phyloP scores from a whole-genome alignment of 352 stramenopile genomes.

The Peronosclerospora sorghi region DNA sequence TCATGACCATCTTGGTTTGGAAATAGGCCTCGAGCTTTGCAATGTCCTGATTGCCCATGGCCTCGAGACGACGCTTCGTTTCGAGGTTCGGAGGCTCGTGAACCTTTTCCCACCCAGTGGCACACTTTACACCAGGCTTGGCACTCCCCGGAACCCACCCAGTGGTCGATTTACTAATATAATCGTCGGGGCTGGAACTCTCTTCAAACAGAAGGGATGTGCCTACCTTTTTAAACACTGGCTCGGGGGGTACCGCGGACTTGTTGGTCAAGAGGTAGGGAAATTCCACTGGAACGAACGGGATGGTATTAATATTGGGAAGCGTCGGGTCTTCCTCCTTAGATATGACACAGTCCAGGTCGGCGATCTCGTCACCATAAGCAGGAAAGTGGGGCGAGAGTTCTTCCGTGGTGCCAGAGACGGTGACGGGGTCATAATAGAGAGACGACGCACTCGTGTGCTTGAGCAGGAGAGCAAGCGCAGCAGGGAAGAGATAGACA shows the following conservation, averaged over 20 bases:
- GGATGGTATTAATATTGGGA: constrained; percentile 16
- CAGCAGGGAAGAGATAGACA: constrained; percentile 19
- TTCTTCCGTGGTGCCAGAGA: constrained; percentile 1
- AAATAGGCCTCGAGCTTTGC: constrained; percentile 17
- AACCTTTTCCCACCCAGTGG: constrained; percentile 17
- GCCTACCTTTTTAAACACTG: constrained; percentile 17
- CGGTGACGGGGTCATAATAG: constrained; percentile 8
- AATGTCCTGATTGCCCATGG: constrained; percentile 13
- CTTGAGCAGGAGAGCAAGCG: constrained; percentile 8
- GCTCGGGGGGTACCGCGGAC: constrained; percentile 6
- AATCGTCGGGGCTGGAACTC: constrained; percentile 9
- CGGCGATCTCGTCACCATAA: constrained; percentile 4
- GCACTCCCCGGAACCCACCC: not conserved
- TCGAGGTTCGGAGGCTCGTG: constrained; percentile 2
- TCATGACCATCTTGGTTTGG: constrained; percentile 16
- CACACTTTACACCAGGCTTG: constrained; percentile 4
- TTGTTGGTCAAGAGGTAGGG: constrained; percentile 9
- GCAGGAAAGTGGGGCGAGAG: constrained; percentile 6
- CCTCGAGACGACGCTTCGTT: constrained; percentile 14
- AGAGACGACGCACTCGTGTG: constrained; percentile 6
- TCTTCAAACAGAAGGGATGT: constrained; percentile 7
- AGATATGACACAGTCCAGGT: constrained; percentile 6
- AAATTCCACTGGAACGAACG: constrained; percentile 6
- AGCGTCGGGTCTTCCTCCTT: constrained; percentile 14
- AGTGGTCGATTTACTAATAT: no score